A percentile compares a stretch with the other conserved stretches of the same genome.
Conservation (phyloP, 805 yeast genomes). For the Dipodascopsis tothii region DNA sequence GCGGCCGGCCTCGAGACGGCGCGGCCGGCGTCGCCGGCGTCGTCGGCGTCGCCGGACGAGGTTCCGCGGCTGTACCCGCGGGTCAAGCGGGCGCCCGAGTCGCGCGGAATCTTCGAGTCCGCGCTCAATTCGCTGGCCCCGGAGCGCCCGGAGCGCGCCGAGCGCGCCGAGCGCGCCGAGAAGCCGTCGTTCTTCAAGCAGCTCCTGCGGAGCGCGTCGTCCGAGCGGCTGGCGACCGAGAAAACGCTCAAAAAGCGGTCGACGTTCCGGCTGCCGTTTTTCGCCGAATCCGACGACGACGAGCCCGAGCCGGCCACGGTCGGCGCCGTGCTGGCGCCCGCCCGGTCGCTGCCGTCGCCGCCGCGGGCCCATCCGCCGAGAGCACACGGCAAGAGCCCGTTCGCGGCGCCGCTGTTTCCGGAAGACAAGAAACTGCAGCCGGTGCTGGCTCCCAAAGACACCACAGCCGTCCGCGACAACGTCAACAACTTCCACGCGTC, state of each 20-base stretch:
- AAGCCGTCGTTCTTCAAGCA: no score
- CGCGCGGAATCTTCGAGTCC: no score
- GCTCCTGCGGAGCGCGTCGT: no score
- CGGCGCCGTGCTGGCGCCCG: constrained; percentile 7
- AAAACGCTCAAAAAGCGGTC: background rate
- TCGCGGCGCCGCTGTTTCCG: constrained; percentile 17
- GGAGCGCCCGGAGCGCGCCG: no score
- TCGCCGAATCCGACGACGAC: constrained; percentile 23
- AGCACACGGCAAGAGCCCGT: constrained; percentile 8
- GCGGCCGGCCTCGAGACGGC: no score
- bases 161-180: no score
- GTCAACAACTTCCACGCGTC: constrained; percentile 2
- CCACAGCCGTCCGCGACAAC: background rate
- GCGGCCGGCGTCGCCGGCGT: no score
- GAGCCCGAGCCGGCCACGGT: constrained; percentile 20
- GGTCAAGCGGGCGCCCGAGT: no score
- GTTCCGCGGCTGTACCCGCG: no score
- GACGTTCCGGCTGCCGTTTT: constrained; percentile 18
- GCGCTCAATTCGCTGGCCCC: no score
- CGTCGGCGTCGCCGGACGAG: no score
- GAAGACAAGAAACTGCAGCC: constrained; percentile 18
- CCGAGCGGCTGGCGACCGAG: no score
- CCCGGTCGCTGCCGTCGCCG: background rate
- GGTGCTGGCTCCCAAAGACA: constrained; percentile 1
- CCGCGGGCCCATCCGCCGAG: constrained; percentile 1